phyloP scores from a whole-genome alignment of 306 rosid species.

The Sindora glabra region DNA sequence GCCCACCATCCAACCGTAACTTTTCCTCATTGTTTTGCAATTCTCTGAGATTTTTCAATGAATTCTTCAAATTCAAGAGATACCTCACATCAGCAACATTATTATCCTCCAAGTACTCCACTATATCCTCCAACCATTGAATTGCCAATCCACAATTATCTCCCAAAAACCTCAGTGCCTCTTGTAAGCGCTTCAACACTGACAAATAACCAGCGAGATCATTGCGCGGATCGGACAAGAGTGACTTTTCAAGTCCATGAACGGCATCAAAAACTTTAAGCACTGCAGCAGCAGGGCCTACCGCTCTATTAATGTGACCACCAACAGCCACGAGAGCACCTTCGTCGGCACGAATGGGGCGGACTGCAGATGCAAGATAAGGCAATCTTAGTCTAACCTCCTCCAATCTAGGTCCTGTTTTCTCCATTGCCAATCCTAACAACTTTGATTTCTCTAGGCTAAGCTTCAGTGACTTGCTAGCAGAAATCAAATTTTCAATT shows the following conservation, averaged over 20 bases:
- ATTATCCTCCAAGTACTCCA: constrained; percentile 91
- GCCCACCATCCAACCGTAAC: constrained; percentile 74
- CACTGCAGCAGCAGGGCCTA: constrained; percentile 96
- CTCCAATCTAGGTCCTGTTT: constrained; percentile 70
- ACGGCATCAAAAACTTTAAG: constrained; percentile 98
- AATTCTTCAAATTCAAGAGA: constrained; percentile 63
- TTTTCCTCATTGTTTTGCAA: constrained; percentile 50
- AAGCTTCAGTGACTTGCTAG: constrained; percentile 63
- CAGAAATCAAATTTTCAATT: constrained; percentile 54
- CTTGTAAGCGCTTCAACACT: constrained; percentile 83
- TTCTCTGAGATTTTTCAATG: constrained; percentile 57
- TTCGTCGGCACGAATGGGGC: constrained; percentile 83
- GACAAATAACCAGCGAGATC: constrained; percentile 83
- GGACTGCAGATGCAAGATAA: constrained; percentile 66
- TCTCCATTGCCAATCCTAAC: constrained; percentile 59
- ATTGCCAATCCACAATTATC: constrained; percentile 87
- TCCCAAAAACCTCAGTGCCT: constrained; percentile 82
- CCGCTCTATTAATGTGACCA: constrained; percentile 93
- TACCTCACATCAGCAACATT: constrained; percentile 61
- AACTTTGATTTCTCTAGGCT: constrained; percentile 76
- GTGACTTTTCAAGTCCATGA: constrained; percentile 90
- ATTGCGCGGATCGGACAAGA: constrained; percentile 69
- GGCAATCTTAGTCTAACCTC: constrained; percentile 73
- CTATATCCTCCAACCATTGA: constrained; percentile 97
- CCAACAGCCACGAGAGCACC: constrained; percentile 88